Base-by-base conservation (phyloP, 306 rosid genomes). In the Vigna hirtella region DNA sequence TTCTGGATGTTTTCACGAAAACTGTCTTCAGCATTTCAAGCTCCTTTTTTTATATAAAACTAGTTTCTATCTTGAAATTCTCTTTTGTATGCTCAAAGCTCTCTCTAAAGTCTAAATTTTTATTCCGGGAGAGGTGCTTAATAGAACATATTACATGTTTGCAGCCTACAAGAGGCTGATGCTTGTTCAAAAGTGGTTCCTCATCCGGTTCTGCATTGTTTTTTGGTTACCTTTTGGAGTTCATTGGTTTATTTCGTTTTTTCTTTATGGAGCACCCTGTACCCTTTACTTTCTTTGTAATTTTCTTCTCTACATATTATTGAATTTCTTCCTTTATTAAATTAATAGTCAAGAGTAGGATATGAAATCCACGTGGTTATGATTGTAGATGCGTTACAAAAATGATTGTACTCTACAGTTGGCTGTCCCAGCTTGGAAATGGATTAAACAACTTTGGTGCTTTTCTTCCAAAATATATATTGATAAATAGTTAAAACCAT, bases 401-500 rank as follows among this genome's bases (percentile, higher is more conserved):
- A 59, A 66, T 55, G 38, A 26, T 57, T 55, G 59, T 74, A 15
- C 30, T 49, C 18, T 45, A 9, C 17, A 18, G 78, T 32, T 75
- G 24, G 47, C 20, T 24, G 11, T 48, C 13, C 59, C 12, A 22
- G 58, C 73, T 81, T 42, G 83, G 56, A 20, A 80, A 43, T 20
- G 42, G 26, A 65, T 45, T 32, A 30, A 15, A 10, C 75, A 32
- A 53, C n/a, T 66, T 34, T 40, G 63, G 17, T 43, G 7, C 30
- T 51, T 48, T 47, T 70, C 15, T 49, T 9, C 51, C 9, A 13
- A 76, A 64, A 36, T 17, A 6, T 65, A 13, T 65, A 36, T 52
- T 77, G 73, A 34, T 62, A 75, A 38, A 34, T 63, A 18, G 40
- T 12, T 34, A 64, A 64, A 76, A 20, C 30, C 20, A 36, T 64